phyloP scores from a whole-genome alignment of 2,329 filamentous ascomycete genomes.

The Chaetomium globosum region DNA sequence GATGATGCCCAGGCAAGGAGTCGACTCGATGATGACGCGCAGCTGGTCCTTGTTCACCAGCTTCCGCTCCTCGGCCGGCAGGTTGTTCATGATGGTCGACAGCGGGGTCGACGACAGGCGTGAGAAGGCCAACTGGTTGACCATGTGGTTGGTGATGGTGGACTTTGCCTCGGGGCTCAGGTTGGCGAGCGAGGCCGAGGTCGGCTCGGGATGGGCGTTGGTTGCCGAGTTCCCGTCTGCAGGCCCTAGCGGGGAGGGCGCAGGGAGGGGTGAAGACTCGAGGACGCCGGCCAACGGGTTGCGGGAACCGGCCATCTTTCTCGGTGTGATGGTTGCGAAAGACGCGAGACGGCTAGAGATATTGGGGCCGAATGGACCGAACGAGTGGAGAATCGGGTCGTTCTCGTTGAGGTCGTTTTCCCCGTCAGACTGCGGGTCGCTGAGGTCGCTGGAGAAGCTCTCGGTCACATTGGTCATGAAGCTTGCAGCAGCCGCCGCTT shows the following conservation, averaged over 20 bases:
- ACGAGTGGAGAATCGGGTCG: constrained; percentile 88
- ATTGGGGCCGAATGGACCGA: constrained; percentile 86
- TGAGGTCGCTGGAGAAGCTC: constrained; percentile 61
- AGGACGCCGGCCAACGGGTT: constrained; percentile 19
- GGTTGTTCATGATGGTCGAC: constrained; percentile 83
- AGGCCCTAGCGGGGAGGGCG: constrained; percentile 12
- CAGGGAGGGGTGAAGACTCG: constrained; percentile 12
- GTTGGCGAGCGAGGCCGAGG: constrained; percentile 33
- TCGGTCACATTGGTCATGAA: constrained; percentile 55
- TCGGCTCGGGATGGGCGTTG: constrained; percentile 25
- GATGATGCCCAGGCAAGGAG: constrained; percentile 84
- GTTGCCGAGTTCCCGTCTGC: constrained; percentile 22
- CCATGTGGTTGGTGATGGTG: constrained; percentile 77
- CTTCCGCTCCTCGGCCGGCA: constrained; percentile 68
- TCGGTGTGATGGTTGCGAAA: constrained; percentile 59
- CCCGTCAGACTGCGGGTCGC: constrained; percentile 49
- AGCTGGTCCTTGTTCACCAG: constrained; percentile 66
- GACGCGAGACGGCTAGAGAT: constrained; percentile 80
- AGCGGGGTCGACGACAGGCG: constrained; percentile 88
- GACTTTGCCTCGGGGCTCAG: constrained; percentile 44
- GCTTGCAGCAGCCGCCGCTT: constrained; percentile 45
- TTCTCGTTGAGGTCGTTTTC: constrained; percentile 85
- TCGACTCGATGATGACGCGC: constrained; percentile 70
- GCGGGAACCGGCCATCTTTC: constrained; percentile 25
- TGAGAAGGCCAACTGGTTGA: constrained; percentile 95